Percentiles rank a stretch among this genome's conserved stretches.
Conservation (phyloP, 768 basidiomycete species). For the Dioszegia crocea region DNA sequence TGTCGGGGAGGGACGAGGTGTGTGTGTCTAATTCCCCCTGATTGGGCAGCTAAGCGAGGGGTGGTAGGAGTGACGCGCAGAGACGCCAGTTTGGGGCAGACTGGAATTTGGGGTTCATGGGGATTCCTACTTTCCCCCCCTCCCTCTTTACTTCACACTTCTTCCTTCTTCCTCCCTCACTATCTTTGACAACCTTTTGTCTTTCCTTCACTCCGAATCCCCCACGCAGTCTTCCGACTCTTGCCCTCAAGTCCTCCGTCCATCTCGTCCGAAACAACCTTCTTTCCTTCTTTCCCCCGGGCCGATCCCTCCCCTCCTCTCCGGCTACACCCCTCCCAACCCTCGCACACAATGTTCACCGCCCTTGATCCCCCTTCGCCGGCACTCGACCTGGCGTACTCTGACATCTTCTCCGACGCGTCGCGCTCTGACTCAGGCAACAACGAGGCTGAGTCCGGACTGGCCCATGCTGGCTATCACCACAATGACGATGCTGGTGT, state of each 20-base stretch:
- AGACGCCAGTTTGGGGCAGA: too few species aligned
- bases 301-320: neutral
- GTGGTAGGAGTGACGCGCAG: neutral
- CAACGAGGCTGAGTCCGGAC: neutral
- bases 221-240: neutral
- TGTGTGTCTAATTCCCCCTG: neutral
- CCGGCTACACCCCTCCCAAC: neutral
- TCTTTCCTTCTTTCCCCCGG: neutral
- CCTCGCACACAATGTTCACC: neutral
- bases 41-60: neutral
- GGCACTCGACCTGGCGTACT: neutral
- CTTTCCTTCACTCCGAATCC: neutral
- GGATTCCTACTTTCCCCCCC: too few species aligned
- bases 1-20: too few species aligned
- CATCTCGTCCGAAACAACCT: neutral
- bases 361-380: neutral
- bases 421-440: neutral
- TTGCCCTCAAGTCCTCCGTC: neutral
- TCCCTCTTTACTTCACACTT: too few species aligned
- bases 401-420: neutral
- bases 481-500: too few species aligned
- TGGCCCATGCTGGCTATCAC: neutral
- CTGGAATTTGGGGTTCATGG: too few species aligned
- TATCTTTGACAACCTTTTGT: neutral
- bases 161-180: constrained; percentile 5